Percentiles rank a stretch among this genome's conserved stretches.
These are phyloP conservation scores for Colletotrichum limetticola DNA, from an alignment of 2,329 filamentous ascomycete species.

Conservation along the genomic window DNA sequence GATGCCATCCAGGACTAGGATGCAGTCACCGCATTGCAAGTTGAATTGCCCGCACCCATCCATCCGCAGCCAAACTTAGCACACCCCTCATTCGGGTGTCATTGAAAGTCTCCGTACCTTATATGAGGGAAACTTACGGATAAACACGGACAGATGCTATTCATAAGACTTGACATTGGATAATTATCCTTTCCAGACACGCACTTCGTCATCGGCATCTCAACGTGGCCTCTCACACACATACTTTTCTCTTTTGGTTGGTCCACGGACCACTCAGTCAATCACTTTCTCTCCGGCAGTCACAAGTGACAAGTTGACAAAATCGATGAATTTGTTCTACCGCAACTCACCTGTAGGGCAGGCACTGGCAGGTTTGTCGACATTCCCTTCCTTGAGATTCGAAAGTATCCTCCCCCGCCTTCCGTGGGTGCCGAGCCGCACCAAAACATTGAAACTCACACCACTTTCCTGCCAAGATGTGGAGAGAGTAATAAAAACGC, in stretches of 20 bases:
- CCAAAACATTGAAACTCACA: constrained; percentile 9
- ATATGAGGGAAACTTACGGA: constrained; percentile 1
- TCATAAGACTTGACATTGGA: constrained; percentile 4
- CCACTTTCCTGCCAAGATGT: constrained; percentile 27
- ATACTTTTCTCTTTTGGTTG: too few species aligned
- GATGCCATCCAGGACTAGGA: not conserved
- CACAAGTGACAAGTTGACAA: not conserved
- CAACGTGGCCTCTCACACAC: not conserved
- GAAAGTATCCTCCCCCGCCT: not conserved
- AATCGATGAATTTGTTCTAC: not conserved
- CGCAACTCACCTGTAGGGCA: not conserved
- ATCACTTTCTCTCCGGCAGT: not conserved
- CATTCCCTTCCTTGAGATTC: too few species aligned
- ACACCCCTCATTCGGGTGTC: not conserved
- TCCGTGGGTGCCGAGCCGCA: not conserved
- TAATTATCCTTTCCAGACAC: not conserved
- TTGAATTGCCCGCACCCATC: not conserved
- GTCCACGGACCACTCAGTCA: not conserved
- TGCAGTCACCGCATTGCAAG: constrained; percentile 1
- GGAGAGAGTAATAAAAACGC: constrained; percentile 31
- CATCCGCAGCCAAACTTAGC: not conserved
- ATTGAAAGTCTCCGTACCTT: constrained; percentile 25
- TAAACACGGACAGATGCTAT: constrained; percentile 21
- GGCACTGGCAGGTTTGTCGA: not conserved
- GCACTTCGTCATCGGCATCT: too few species aligned